Evolutionary conservation across 345 rosid genomes (phyloP).

Genomic region (Hibiscus syriacus): DNA sequence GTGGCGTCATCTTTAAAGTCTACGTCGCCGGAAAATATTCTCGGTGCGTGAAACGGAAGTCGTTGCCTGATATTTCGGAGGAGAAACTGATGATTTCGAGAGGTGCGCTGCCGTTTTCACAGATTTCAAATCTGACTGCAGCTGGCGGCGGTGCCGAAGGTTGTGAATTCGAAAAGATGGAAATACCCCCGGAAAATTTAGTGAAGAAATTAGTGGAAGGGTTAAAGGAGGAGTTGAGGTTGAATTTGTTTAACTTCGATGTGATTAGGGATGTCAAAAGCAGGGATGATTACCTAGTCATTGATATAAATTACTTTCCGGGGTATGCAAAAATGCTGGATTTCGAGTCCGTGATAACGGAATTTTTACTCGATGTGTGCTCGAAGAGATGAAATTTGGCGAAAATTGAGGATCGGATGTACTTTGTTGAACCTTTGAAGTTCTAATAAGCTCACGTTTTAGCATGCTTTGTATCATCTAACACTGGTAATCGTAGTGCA

Average conservation of each 20-base stretch:
- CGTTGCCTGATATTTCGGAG: slow-evolving; percentile 44
- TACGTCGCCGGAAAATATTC: slow-evolving; percentile 45
- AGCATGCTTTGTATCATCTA: not conserved
- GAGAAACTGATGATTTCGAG: slow-evolving; percentile 30
- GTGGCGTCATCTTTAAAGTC: slow-evolving; percentile 57
- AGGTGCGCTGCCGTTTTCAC: slow-evolving; percentile 47
- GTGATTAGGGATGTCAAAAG: slow-evolving; percentile 51
- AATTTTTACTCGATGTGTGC: slow-evolving; percentile 38
- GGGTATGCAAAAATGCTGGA: slow-evolving; percentile 60
- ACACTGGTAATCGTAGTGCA: not conserved
- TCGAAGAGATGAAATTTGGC: slow-evolving; percentile 13
- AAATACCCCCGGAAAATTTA: slow-evolving; percentile 46
- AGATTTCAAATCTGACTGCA: slow-evolving; percentile 39
- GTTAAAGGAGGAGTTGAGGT: slow-evolving; percentile 40
- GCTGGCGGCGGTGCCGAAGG: slow-evolving; percentile 14
- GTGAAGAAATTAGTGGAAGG: slow-evolving; percentile 36
- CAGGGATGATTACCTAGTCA: slow-evolving; percentile 35
- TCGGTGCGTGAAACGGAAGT: slow-evolving; percentile 42
- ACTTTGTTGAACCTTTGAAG: not conserved
- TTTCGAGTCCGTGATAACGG: slow-evolving; percentile 44
- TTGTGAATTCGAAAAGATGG: slow-evolving; percentile 29
- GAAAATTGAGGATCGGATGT: not conserved
- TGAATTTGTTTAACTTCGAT: slow-evolving; percentile 59
- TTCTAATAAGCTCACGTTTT: not conserved
- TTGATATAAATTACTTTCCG: slow-evolving; percentile 70